phyloP scores from a whole-genome alignment of 73 alveolate species.

The Tetrahymena malaccensis region DNA sequence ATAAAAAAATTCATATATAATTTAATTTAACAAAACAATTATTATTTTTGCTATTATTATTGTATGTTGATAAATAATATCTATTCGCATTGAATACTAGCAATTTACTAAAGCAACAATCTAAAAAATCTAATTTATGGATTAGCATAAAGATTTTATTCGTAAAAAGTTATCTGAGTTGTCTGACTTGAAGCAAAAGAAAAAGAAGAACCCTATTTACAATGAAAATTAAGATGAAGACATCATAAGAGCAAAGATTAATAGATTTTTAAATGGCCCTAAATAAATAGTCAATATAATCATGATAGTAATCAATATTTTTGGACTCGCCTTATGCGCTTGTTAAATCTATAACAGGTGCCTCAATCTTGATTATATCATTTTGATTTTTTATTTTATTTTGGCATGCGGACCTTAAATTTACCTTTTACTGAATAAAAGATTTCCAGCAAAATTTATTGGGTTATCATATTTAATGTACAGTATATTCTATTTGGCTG shows the following conservation, averaged over 20 bases:
- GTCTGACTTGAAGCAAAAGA: neutral
- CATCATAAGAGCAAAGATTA: neutral
- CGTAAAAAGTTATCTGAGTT: neutral
- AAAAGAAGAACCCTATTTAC: neutral
- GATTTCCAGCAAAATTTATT: neutral
- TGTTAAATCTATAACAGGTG: neutral
- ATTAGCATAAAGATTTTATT: neutral
- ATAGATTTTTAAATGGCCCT: neutral
- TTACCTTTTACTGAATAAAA: neutral
- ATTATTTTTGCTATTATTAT: no score
- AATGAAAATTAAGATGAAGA: neutral
- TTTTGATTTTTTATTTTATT: neutral
- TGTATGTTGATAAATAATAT: no score
- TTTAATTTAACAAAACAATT: no score
- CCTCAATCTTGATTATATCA: neutral
- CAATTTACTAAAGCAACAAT: neutral
- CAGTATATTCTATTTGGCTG: neutral
- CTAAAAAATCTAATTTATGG: neutral
- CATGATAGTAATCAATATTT: neutral
- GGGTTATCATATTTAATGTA: neutral
- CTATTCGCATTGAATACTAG: neutral
- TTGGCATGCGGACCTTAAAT: neutral
- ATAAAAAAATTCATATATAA: no score
- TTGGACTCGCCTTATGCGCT: neutral
- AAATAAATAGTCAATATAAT: neutral